Evolutionary conservation across 148 eudicot species (phyloP).

Genomic region (Persicaria tinctoria): DNA sequence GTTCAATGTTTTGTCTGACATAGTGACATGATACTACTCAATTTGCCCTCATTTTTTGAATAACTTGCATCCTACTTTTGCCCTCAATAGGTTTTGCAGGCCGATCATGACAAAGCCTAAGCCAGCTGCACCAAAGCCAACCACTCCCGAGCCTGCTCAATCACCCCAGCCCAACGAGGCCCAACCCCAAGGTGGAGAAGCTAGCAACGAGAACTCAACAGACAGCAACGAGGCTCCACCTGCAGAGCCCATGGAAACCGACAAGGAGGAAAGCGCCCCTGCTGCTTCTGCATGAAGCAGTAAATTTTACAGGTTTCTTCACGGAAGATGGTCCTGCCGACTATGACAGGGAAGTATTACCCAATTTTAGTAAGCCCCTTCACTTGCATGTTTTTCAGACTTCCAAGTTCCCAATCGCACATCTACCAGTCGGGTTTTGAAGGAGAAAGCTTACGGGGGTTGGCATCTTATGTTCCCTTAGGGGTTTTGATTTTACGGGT

Average conservation of each 20-base stretch:
- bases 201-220: slow-evolving; percentile 30
- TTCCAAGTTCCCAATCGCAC: neutral
- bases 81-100: slow-evolving; percentile 50
- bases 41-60: neutral
- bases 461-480: neutral
- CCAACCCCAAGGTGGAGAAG: slow-evolving; percentile 38
- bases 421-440: neutral
- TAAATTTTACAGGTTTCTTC: neutral
- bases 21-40: neutral
- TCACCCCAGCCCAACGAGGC: slow-evolving; percentile 32
- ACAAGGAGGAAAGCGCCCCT: slow-evolving; percentile 24
- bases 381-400: slow-evolving; percentile 5
- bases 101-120: slow-evolving; percentile 80
- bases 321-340: neutral
- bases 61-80: neutral
- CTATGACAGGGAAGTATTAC: neutral
- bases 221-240: slow-evolving; percentile 38
- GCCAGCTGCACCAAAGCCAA: slow-evolving; percentile 67
- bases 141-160: slow-evolving; percentile 48
- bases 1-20: neutral
- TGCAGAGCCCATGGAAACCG: slow-evolving; percentile 72
- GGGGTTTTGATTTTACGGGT: neutral
- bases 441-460: slow-evolving; percentile 1
- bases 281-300: slow-evolving; percentile 13
- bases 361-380: slow-evolving; percentile 7